phyloP scores from a whole-genome alignment of 2,329 filamentous ascomycete species.

The Colletotrichum eremochloae region DNA sequence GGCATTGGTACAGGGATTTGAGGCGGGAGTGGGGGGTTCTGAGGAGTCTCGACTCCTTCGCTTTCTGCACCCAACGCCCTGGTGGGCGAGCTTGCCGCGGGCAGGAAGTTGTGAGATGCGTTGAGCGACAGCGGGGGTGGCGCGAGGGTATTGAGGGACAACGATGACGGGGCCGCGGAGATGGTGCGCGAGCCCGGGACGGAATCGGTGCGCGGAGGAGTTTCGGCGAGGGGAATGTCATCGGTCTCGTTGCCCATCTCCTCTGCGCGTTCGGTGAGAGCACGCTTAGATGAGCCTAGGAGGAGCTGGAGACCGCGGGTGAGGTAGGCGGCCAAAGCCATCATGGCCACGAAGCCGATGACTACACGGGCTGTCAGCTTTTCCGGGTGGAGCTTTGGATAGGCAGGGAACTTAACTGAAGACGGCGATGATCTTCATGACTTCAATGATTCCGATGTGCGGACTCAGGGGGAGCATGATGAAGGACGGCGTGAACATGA shows the following conservation, averaged over 20 bases:
- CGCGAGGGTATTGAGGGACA: conserved; percentile 42
- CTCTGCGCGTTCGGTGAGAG: conserved; percentile 64
- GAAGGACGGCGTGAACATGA: conserved; percentile 72
- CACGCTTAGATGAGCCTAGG: conserved; percentile 65
- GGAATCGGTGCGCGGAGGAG: conserved; percentile 35
- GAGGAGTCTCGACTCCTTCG: background rate
- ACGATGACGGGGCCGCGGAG: conserved; percentile 43
- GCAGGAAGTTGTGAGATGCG: conserved; percentile 46
- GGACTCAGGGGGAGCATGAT: conserved; percentile 70
- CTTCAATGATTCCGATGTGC: conserved; percentile 65
- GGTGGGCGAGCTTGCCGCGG: conserved; percentile 24
- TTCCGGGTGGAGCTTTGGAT: background rate
- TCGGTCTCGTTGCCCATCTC: conserved; percentile 61
- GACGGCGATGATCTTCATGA: conserved; percentile 70
- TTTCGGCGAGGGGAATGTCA: conserved; percentile 60
- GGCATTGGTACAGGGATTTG: conserved; percentile 60
- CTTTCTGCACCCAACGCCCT: background rate
- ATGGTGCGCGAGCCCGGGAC: conserved; percentile 43
- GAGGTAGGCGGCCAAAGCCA: conserved; percentile 66
- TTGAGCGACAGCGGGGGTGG: conserved; percentile 39
- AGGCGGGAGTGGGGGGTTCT: conserved; percentile 45
- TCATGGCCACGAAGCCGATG: conserved; percentile 67
- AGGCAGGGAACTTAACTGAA: conserved; percentile 62
- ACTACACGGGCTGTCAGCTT: conserved; percentile 52
- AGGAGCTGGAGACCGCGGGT: conserved; percentile 66